Conservation (phyloP, 23 red algal species). For the Rhodosorus marinus region DNA sequence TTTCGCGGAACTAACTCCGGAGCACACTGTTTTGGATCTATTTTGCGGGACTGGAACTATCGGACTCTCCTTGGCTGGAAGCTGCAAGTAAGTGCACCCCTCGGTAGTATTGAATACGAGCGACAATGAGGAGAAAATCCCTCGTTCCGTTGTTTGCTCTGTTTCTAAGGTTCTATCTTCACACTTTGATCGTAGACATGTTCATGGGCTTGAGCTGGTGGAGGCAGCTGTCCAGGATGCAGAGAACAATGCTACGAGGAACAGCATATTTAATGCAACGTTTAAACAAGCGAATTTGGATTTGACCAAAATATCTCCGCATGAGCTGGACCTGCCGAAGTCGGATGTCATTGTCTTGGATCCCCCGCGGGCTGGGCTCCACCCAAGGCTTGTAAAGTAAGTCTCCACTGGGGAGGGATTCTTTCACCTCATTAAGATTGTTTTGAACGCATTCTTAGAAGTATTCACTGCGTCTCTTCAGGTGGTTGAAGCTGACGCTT, state of each 20-base stretch:
- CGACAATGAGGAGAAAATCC: too few relatives aligned
- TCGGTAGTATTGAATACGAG: too few relatives aligned
- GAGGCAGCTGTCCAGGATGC: conserved; percentile 60
- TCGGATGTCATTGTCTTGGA: conserved; percentile 74
- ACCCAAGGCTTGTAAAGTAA: conserved; percentile 41
- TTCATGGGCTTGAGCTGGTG: conserved; percentile 59
- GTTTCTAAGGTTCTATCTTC: conserved; percentile 7
- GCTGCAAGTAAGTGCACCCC: too few relatives aligned
- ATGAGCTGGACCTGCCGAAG: conserved; percentile 18
- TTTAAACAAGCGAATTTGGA: conserved; percentile 32
- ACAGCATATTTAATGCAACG: conserved; percentile 31
- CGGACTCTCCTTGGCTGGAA: conserved; percentile 40
- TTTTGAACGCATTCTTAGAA: too few relatives aligned
- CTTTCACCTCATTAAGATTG: too few relatives aligned
- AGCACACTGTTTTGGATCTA: conserved; percentile 60
- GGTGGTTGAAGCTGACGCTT: neutral
- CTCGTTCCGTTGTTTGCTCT: neutral
- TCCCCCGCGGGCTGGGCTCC: conserved; percentile 78
- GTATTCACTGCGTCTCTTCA: too few relatives aligned
- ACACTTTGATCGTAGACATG: too few relatives aligned
- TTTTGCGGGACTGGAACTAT: conserved; percentile 97
- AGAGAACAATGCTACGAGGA: conserved; percentile 31
- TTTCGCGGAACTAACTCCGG: conserved; percentile 9
- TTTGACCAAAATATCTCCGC: neutral
- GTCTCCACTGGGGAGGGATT: too few relatives aligned